These are phyloP conservation scores for Ustulina deusta DNA, from an alignment of 2,329 filamentous ascomycete species.

Conservation along the genomic window DNA sequence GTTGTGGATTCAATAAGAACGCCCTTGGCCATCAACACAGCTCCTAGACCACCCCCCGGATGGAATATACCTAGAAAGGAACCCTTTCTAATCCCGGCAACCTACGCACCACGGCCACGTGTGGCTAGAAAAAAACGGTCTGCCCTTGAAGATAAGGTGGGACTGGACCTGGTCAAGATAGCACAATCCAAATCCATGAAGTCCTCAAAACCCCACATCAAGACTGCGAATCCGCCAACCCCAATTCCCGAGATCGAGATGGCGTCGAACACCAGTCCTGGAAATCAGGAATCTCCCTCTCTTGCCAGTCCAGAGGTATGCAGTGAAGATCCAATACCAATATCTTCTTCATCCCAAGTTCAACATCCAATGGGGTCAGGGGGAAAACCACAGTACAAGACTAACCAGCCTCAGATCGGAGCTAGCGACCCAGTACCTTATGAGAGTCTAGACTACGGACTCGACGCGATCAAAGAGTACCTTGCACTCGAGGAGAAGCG, in stretches of 20 bases:
- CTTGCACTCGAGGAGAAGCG: background rate
- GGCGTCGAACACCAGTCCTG: background rate
- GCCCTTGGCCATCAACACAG: background rate
- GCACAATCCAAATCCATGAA: background rate
- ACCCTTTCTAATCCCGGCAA: background rate
- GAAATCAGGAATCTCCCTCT: background rate
- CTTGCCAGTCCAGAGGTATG: background rate
- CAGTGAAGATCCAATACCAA: background rate
- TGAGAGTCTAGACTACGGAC: background rate
- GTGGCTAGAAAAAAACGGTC: background rate
- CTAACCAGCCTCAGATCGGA: background rate
- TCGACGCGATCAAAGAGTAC: background rate
- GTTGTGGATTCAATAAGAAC: background rate
- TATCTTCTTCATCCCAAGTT: background rate
- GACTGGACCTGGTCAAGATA: background rate
- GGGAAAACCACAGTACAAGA: background rate
- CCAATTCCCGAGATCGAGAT: background rate
- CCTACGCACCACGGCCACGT: background rate
- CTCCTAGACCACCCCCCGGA: background rate
- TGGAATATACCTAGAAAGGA: background rate
- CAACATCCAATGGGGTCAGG: background rate
- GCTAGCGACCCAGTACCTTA: background rate
- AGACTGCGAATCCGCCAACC: background rate
- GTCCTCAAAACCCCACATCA: background rate
- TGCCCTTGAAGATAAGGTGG: background rate